Evolutionary conservation across 768 basidiomycete genomes (phyloP).

Genomic region (Russula lepida): DNA sequence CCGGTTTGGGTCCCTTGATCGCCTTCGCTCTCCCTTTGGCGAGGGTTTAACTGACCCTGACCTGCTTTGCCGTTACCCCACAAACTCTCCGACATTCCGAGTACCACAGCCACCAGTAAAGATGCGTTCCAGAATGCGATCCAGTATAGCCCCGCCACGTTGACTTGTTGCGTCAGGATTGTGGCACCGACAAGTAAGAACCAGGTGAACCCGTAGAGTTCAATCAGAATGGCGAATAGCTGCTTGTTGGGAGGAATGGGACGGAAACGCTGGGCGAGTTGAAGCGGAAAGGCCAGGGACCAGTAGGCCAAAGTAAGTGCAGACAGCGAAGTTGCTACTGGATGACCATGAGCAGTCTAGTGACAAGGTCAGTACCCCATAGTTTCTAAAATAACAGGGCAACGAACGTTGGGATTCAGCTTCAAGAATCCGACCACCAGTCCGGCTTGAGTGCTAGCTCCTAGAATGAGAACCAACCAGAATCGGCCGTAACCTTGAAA

Average conservation of each 20-base stretch:
- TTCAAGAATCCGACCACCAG: constrained; percentile 42
- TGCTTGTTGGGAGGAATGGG: constrained; percentile 35
- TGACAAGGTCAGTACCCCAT: not conserved
- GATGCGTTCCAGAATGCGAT: constrained; percentile 47
- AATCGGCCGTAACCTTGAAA: constrained; percentile 45
- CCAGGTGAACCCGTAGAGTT: constrained; percentile 54
- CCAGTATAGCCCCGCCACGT: constrained; percentile 50
- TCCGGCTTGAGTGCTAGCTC: constrained; percentile 37
- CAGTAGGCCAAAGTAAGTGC: constrained; percentile 46
- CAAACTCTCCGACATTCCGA: constrained; percentile 33
- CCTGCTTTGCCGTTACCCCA: constrained; percentile 19
- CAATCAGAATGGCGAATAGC: constrained; percentile 43
- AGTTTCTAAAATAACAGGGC: not conserved
- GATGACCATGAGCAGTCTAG: constrained; percentile 57
- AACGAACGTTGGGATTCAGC: constrained; percentile 58
- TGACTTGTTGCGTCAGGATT: constrained; percentile 32
- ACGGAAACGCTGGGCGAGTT: constrained; percentile 27
- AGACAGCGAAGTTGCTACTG: constrained; percentile 43
- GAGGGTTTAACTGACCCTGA: constrained; percentile 11
- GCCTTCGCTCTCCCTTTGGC: constrained; percentile 14
- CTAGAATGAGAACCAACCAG: constrained; percentile 48
- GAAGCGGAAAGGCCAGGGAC: constrained; percentile 35
- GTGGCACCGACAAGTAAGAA: constrained; percentile 46
- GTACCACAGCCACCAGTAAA: constrained; percentile 34
- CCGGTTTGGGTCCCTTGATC: not conserved